Percentiles rank a stretch among this genome's conserved stretches.
These are phyloP conservation scores for Alternaria angustiovoidea DNA, from an alignment of 2,329 filamentous ascomycete genomes.

Conservation along the genomic window DNA sequence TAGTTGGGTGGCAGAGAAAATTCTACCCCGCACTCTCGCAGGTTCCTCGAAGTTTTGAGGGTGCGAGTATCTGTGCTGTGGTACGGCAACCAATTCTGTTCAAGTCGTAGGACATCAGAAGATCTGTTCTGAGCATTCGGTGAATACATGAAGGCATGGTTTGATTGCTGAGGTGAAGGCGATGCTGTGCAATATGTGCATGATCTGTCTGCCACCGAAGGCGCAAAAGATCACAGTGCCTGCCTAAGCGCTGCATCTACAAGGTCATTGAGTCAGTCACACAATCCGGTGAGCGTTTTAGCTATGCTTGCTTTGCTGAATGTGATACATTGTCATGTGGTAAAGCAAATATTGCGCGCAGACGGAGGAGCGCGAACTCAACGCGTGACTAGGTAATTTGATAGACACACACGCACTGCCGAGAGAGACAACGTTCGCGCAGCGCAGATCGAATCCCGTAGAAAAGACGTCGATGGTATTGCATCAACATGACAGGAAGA, in stretches of 20 bases:
- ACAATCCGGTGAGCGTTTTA: background rate
- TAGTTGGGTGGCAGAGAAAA: constrained; percentile 2
- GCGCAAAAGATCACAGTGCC: background rate
- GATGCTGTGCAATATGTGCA: constrained; percentile 19
- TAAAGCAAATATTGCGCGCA: constrained; percentile 14
- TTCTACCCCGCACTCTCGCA: constrained; percentile 5
- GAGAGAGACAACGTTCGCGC: constrained; percentile 4
- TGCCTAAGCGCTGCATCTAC: background rate
- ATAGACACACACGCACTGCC: background rate
- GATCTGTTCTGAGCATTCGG: background rate
- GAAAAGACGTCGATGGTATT: background rate
- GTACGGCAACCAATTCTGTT: background rate
- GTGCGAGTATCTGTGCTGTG: background rate
- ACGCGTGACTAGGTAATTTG: background rate
- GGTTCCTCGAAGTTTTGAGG: constrained; percentile 7
- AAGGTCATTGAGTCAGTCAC: background rate
- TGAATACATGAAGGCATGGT: constrained; percentile 11
- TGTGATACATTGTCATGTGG: constrained; percentile 1
- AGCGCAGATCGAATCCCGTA: background rate
- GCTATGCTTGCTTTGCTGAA: background rate
- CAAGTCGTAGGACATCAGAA: background rate
- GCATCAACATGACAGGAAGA: constrained; percentile 15
- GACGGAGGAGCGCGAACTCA: constrained; percentile 10
- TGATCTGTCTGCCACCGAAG: background rate
- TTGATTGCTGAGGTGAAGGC: background rate